Conservation (phyloP, 176 grass and related monocot genomes). For the Aegilops bicornis region DNA sequence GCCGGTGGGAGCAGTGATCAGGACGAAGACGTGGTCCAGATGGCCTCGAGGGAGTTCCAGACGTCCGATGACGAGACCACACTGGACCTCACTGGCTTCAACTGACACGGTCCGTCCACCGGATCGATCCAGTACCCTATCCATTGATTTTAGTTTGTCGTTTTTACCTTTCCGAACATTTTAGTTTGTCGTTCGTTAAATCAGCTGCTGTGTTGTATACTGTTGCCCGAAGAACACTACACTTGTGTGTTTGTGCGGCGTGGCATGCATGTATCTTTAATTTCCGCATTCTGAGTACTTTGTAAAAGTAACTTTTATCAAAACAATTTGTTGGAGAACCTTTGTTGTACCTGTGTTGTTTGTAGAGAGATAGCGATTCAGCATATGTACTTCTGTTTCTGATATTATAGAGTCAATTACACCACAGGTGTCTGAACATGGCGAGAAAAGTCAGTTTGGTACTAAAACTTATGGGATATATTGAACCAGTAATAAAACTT, state of each 20-base stretch:
- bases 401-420: not conserved
- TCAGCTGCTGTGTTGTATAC: slow-evolving; percentile 11
- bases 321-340: not conserved
- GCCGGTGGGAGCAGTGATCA: not conserved
- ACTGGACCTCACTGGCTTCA: slow-evolving; percentile 1
- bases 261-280: slow-evolving; percentile 16
- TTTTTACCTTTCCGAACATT: too few species aligned
- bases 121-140: too few species aligned
- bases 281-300: slow-evolving; percentile 6
- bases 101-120: not conserved
- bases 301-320: not conserved
- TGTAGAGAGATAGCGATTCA: not conserved
- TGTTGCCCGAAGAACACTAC: not conserved
- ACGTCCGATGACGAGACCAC: not conserved
- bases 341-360: not conserved
- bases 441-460: too few species aligned
- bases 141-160: not conserved
- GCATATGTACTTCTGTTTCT: not conserved
- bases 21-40: not conserved
- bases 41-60: slow-evolving; percentile 31
- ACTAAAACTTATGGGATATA: too few species aligned
- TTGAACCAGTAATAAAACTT: too few species aligned
- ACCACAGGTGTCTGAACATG: too few species aligned
- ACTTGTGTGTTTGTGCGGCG: not conserved
- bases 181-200: not conserved